A percentile compares a stretch with the other conserved stretches of the same genome.
Evolutionary conservation across 2,329 filamentous ascomycete species (phyloP).

Genomic region (Capronia americana): DNA sequence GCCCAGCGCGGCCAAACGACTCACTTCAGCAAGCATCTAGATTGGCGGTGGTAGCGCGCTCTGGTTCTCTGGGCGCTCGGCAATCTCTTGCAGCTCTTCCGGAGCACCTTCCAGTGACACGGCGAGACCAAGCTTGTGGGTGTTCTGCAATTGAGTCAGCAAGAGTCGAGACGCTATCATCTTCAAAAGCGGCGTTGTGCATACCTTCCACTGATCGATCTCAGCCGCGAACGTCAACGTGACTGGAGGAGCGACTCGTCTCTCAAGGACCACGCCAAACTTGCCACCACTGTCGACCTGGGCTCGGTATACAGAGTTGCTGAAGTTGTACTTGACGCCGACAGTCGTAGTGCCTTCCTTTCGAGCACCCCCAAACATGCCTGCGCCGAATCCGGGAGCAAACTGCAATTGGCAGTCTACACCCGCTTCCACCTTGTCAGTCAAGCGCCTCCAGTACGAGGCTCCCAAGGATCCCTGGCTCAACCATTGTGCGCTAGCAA

Average conservation of each 20-base stretch:
- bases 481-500: conserved; percentile 87
- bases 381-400: conserved; percentile 65
- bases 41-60: conserved; percentile 53
- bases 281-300: conserved; percentile 96
- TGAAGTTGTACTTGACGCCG: conserved; percentile 98
- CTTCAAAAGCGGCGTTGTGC: conserved; percentile 47
- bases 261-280: conserved; percentile 90
- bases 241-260: conserved; percentile 90
- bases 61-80: conserved; percentile 48
- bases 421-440: conserved; percentile 94
- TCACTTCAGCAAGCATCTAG: conserved; percentile 44
- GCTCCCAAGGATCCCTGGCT: conserved; percentile 86
- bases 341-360: conserved; percentile 91
- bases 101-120: conserved; percentile 87
- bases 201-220: conserved; percentile 92
- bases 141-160: conserved; percentile 66
- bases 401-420: conserved; percentile 92
- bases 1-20: not conserved
- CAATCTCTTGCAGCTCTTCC: conserved; percentile 79
- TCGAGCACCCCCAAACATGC: conserved; percentile 76
- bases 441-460: conserved; percentile 91
- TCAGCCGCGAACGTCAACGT: conserved; percentile 95
- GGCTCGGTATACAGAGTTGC: conserved; percentile 90
- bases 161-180: conserved; percentile 10
- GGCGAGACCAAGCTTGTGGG: conserved; percentile 91